These are phyloP conservation scores for Tympanopsis confertula DNA, from an alignment of 2,329 filamentous ascomycete species.

Conservation along the genomic window DNA sequence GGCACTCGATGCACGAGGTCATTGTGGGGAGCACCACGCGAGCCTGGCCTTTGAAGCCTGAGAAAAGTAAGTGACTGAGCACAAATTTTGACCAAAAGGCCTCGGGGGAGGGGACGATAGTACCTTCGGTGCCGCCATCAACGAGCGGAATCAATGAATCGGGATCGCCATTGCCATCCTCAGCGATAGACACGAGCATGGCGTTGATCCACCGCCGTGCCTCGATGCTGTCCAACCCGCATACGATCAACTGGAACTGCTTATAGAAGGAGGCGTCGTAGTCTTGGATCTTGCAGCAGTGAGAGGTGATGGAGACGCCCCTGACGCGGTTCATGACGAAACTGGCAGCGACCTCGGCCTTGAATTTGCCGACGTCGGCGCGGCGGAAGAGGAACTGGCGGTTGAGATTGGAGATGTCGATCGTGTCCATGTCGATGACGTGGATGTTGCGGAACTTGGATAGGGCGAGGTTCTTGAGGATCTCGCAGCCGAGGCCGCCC, in stretches of 20 bases:
- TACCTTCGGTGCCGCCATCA: slow-evolving; percentile 87
- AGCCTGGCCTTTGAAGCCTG: slow-evolving; percentile 93
- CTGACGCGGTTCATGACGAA: slow-evolving; percentile 86
- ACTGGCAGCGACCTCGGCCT: slow-evolving; percentile 81
- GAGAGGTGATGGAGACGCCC: slow-evolving; percentile 83
- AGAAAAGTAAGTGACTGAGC: too few species aligned
- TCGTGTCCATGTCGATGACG: slow-evolving; percentile 98
- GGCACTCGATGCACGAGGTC: slow-evolving; percentile 96
- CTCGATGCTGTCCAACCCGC: slow-evolving; percentile 92
- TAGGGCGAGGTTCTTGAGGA: slow-evolving; percentile 87
- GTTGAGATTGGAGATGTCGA: slow-evolving; percentile 96
- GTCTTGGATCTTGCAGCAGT: slow-evolving; percentile 92
- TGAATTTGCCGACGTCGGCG: slow-evolving; percentile 81
- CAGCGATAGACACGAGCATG: slow-evolving; percentile 73
- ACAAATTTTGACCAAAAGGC: slow-evolving; percentile 1
- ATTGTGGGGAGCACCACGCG: slow-evolving; percentile 85
- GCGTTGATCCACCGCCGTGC: slow-evolving; percentile 98
- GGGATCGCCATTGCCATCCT: slow-evolving; percentile 73
- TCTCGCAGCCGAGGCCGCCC: slow-evolving; percentile 88
- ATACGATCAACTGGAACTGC: slow-evolving; percentile 89
- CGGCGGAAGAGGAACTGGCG: slow-evolving; percentile 93
- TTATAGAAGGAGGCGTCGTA: slow-evolving; percentile 94
- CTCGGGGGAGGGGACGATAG: slow-evolving; percentile 1
- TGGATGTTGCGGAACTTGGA: slow-evolving; percentile 95
- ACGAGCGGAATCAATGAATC: slow-evolving; percentile 88